Evolutionary conservation across 768 basidiomycete genomes (phyloP), one percentile per base, ranked within the genome.

Genomic region (Termitomyces sp.): DNA sequence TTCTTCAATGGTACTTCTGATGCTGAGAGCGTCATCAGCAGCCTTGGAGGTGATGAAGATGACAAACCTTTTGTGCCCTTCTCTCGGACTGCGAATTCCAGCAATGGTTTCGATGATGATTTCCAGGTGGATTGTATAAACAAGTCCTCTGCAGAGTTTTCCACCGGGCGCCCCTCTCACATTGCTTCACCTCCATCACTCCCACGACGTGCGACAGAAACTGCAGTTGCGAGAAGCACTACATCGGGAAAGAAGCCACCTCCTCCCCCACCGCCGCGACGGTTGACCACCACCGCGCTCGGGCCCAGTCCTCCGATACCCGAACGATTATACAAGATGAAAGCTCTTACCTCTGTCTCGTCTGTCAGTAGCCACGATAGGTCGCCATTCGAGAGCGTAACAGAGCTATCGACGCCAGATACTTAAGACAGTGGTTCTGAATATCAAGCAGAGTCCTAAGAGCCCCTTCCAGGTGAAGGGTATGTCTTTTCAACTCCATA

Each of bases 301-400:
- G 60, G 66, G 0, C 59, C 70, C n/a, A 76, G 74, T 30, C 78
- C 81, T 19, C 74, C 75, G 2, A 70, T 84, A 53, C 82, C 85
- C 6, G 75, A 78, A 44, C 73, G 80, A 21, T 67, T 66, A 26
- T 67, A 70, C 35, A 60, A 62, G 43, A 63, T 43, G 52, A 60
- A 33, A 62, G 64, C n/a, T 44, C 60, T 55, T 49, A 62, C 70
- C 3, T 65, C 74, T 15, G 55, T 71, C 21, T 72, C 78, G 50
- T 73, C 77, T 33, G 54, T 67, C 17, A 73, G 68, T 52, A 67
- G 67, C 15, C 73, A 78, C 55, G 77, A 82, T 56, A 69, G 72
- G 37, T 86, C 85, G 47, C 85, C 87, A 23, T 89, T 89, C 58
- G 85, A 87, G 62, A 87, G 84, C 63, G 73, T 78, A 40, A 71